phyloP scores from a whole-genome alignment of 2,329 filamentous ascomycete species.

The Cladobotryum mycophilum region DNA sequence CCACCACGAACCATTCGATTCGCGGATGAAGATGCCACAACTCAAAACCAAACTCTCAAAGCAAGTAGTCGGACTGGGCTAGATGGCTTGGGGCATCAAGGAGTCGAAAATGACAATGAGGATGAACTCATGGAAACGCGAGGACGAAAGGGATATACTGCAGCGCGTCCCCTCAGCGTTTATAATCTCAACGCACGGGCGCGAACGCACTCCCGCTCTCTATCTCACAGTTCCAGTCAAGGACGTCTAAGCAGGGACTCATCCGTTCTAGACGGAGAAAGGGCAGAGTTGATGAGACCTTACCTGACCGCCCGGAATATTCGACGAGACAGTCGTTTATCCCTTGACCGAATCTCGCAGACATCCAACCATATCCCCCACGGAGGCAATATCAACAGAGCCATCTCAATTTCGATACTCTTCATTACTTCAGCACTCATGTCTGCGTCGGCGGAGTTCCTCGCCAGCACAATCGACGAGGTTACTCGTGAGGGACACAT shows the following conservation, averaged over 20 bases:
- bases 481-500: constrained; percentile 44
- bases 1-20: constrained; percentile 25
- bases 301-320: constrained; percentile 15
- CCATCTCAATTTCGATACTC: constrained; percentile 44
- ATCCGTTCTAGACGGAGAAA: constrained; percentile 9
- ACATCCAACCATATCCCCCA: constrained; percentile 3
- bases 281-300: constrained; percentile 13
- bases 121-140: constrained; percentile 8
- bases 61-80: constrained; percentile 10
- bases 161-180: constrained; percentile 6
- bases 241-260: constrained; percentile 19
- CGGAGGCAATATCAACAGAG: constrained; percentile 14
- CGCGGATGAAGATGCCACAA: constrained; percentile 16
- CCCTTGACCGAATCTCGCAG: constrained; percentile 7
- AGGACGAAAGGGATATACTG: background rate
- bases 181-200: constrained; percentile 16
- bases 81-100: background rate
- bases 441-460: constrained; percentile 55
- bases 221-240: constrained; percentile 18
- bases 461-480: constrained; percentile 52
- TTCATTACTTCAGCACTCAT: constrained; percentile 49
- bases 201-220: constrained; percentile 20
- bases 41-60: constrained; percentile 1
- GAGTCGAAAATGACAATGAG: background rate
- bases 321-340: constrained; percentile 12